Conservation (phyloP, 2,329 filamentous ascomycete genomes). For the Beauveria bassiana region DNA sequence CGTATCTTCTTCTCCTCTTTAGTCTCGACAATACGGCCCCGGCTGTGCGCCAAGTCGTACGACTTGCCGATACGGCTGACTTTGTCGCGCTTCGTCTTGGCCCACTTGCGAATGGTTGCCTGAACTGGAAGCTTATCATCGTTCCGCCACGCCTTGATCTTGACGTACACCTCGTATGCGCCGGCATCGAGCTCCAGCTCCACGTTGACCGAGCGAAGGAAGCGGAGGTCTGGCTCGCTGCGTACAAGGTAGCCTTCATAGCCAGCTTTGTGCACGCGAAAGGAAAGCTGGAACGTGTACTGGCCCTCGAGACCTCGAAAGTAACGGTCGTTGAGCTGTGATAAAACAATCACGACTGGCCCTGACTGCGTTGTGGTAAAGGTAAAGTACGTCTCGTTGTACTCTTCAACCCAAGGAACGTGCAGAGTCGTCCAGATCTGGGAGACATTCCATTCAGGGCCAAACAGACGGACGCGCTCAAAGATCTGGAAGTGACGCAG, state of each 20-base stretch:
- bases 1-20: conserved; percentile 40
- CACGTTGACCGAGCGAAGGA: conserved; percentile 68
- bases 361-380: conserved; percentile 41
- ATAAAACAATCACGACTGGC: conserved; percentile 46
- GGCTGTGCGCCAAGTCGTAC: conserved; percentile 64
- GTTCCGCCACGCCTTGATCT: conserved; percentile 59
- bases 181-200: conserved; percentile 69
- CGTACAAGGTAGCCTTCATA: conserved; percentile 48
- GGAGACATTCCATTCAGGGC: conserved; percentile 43
- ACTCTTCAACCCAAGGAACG: conserved; percentile 49
- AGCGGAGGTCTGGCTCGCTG: conserved; percentile 46
- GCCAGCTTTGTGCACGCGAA: conserved; percentile 43
- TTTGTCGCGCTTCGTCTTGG: conserved; percentile 60
- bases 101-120: conserved; percentile 53
- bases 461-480: conserved; percentile 51
- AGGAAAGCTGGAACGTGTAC: conserved; percentile 45
- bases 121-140: conserved; percentile 48
- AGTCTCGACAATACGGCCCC: conserved; percentile 45
- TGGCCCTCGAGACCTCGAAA: conserved; percentile 50
- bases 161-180: conserved; percentile 67
- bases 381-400: conserved; percentile 45
- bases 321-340: conserved; percentile 51
- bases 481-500: conserved; percentile 51
- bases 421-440: conserved; percentile 42
- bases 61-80: conserved; percentile 61